Conservation (phyloP, 768 basidiomycete genomes). For the Termitomyces sp. region DNA sequence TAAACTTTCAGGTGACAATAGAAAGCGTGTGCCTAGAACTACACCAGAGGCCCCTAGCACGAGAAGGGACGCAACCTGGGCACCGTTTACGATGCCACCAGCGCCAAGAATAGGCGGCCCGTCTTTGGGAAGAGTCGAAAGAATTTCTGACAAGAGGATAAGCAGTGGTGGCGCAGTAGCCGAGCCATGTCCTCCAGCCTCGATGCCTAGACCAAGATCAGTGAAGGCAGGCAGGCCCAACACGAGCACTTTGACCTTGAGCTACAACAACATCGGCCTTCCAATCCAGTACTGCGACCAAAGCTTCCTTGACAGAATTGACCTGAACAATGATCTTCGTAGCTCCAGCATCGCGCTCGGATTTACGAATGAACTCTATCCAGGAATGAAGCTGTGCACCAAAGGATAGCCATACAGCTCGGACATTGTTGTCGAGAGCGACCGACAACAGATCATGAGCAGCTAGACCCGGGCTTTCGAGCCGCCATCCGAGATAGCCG, state of each 20-base stretch:
- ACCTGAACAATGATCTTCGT: slow-evolving; percentile 64
- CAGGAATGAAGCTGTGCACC: slow-evolving; percentile 53
- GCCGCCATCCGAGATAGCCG: slow-evolving; percentile 69
- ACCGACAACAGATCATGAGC: slow-evolving; percentile 38
- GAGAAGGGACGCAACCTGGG: slow-evolving; percentile 60
- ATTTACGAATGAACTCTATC: slow-evolving; percentile 54
- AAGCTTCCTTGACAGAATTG: slow-evolving; percentile 53
- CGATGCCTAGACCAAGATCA: slow-evolving; percentile 45
- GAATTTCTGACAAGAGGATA: slow-evolving; percentile 51
- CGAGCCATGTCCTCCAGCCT: slow-evolving; percentile 77
- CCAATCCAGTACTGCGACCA: slow-evolving; percentile 57
- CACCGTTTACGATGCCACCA: slow-evolving; percentile 63
- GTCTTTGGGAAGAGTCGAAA: slow-evolving; percentile 32
- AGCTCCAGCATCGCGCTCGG: slow-evolving; percentile 35
- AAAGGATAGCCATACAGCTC: slow-evolving; percentile 73
- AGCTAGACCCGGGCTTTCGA: slow-evolving; percentile 42
- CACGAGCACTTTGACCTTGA: slow-evolving; percentile 48
- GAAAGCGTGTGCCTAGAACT: slow-evolving; percentile 71
- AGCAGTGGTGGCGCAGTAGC: slow-evolving; percentile 51
- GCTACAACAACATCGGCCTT: slow-evolving; percentile 70
- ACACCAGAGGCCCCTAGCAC: slow-evolving; percentile 62
- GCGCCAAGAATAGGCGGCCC: slow-evolving; percentile 62
- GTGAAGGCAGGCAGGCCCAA: background rate
- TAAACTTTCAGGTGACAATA: slow-evolving; percentile 59
- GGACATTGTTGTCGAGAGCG: slow-evolving; percentile 49